These are phyloP conservation scores for Acanthamoeba royreba DNA, from an alignment of 208 protist genomes.

Conservation along the genomic window DNA sequence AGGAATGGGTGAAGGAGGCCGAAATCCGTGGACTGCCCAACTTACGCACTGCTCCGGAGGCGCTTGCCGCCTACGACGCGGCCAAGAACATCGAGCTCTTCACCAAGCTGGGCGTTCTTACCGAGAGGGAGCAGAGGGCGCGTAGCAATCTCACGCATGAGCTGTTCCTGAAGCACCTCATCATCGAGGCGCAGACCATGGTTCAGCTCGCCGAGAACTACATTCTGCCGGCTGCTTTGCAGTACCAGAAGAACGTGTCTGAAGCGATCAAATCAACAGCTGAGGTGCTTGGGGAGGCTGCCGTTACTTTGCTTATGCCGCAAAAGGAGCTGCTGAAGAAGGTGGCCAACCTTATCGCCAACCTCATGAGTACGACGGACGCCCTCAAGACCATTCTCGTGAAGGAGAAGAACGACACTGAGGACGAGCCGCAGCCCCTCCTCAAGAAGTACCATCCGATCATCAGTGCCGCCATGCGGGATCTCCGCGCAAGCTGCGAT, in stretches of 20 bases:
- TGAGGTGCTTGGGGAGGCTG: neutral
- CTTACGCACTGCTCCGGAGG: slow-evolving; percentile 65
- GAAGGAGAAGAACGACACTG: slow-evolving; percentile 30
- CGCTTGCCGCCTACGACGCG: slow-evolving; percentile 55
- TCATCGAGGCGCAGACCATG: slow-evolving; percentile 76
- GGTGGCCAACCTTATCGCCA: neutral
- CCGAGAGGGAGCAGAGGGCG: slow-evolving; percentile 59
- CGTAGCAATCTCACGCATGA: slow-evolving; percentile 65
- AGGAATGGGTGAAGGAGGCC: slow-evolving; percentile 73
- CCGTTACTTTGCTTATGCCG: neutral
- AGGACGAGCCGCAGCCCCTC: slow-evolving; percentile 8
- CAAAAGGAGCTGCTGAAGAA: neutral
- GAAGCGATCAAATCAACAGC: slow-evolving; percentile 12
- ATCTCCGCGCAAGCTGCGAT: slow-evolving; percentile 61
- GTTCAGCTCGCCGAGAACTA: slow-evolving; percentile 69
- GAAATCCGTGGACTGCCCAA: slow-evolving; percentile 70
- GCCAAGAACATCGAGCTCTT: slow-evolving; percentile 77
- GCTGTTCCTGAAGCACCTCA: slow-evolving; percentile 66
- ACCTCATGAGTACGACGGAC: slow-evolving; percentile 36
- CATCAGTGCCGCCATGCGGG: slow-evolving; percentile 64
- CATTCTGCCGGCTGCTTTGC: slow-evolving; percentile 60
- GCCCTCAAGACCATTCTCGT: neutral
- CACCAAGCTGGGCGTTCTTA: slow-evolving; percentile 57
- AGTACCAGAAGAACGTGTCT: slow-evolving; percentile 55
- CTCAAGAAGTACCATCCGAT: slow-evolving; percentile 38